A percentile compares a stretch with the other conserved stretches of the same genome.
Evolutionary conservation across 495 filamentous ascomycete genomes (phyloP).

Genomic region (Podospora conica): DNA sequence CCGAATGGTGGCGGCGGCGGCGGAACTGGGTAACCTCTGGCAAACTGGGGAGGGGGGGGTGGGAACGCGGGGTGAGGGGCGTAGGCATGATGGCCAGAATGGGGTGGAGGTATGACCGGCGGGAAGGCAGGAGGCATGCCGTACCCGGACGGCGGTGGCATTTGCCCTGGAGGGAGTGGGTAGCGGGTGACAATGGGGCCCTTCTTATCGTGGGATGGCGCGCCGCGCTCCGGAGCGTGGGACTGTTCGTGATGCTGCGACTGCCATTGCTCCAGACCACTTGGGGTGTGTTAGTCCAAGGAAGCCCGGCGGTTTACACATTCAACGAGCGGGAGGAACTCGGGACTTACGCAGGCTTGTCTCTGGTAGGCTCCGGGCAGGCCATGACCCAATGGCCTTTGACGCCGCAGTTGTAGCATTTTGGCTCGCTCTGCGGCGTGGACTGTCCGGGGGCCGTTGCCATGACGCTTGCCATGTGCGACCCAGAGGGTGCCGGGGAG

Average conservation of each 20-base stretch:
- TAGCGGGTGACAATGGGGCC: conserved; percentile 41
- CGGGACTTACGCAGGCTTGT: conserved; percentile 53
- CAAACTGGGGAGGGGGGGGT: not conserved
- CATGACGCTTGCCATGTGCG: conserved; percentile 19
- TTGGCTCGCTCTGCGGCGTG: conserved; percentile 27
- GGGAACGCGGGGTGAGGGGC: not conserved
- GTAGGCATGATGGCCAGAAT: conserved; percentile 10
- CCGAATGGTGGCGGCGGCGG: conserved; percentile 5
- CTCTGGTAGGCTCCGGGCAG: conserved; percentile 45
- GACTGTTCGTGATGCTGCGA: conserved; percentile 34
- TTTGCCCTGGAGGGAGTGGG: conserved; percentile 28
- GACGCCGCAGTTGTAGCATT: conserved; percentile 48
- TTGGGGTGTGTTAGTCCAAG: conserved; percentile 22
- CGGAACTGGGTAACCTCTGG: conserved; percentile 6
- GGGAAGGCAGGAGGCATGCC: conserved; percentile 10
- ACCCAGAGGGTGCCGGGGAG: not conserved
- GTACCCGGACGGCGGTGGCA: conserved; percentile 18
- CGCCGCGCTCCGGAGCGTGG: conserved; percentile 24
- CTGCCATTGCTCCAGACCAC: conserved; percentile 36
- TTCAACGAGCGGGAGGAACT: not conserved
- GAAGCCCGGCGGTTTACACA: not conserved
- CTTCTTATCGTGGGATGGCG: conserved; percentile 27
- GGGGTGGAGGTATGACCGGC: not conserved
- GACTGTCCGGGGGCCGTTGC: conserved; percentile 32
- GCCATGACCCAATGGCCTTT: conserved; percentile 44